Base-by-base conservation (phyloP, 2,329 filamentous ascomycete species). In the Monosporascus sp. region DNA sequence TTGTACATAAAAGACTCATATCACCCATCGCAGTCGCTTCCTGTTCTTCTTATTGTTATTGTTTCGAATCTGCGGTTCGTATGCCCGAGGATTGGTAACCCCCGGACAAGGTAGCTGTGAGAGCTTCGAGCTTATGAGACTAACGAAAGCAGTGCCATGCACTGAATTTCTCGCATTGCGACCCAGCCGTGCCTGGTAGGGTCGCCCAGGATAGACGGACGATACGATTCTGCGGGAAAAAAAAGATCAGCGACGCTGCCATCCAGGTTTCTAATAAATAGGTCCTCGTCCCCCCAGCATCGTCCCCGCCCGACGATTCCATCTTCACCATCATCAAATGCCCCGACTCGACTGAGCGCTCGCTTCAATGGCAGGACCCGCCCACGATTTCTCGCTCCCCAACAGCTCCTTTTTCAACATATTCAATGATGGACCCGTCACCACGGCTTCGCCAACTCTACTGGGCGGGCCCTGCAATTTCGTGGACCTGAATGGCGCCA, bases 391-490 rank as follows among this genome's bases (percentile, higher is more conserved):
- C 56, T 67, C 72, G 56, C 68, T 73, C 37, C 66, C 72, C 60
- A 70, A 70, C 60, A 68, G 67, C 57, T 74, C 75, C 54, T 75
- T 78, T 56, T 82, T 83, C 70, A 75, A 81, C 60, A 80, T 82
- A 50, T 80, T 80, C 63, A 77, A 71, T 62, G 79, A 83, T 69
- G 72, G 71, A 58, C 61, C 66, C 36, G 54, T 65, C 48, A 58
- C 61, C 56, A 64, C 57, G 52, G 57, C 50, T 60, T 59, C 54
- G 56, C 70, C 62, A 50, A 48, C 52, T 51, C 72, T 83, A 9
- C 80, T 81, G 2, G 70, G 72, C 53, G 81, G 81, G 50, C 72
- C 72, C 48, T 85, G 81, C 71, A 82, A 83, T 66, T 84, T 76
- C 63, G 75, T 81, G 54, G 79, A 84, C 61, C 62, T 82, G 53